These are phyloP conservation scores for Prinsepia uniflora DNA, from an alignment of 306 rosid genomes.

Conservation along the genomic window DNA sequence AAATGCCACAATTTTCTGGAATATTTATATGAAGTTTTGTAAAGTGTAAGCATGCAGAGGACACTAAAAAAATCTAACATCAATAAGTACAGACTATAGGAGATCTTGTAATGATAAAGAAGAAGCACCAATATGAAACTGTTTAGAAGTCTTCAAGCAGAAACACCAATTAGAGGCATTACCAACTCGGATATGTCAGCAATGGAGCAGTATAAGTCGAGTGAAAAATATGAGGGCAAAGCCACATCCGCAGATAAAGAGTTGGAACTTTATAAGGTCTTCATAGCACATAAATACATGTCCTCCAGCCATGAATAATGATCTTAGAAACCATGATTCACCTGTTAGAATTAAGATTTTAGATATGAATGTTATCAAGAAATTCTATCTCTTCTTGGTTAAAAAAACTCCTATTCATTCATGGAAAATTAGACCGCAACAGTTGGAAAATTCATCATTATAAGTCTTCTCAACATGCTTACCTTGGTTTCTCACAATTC, in stretches of 20 bases:
- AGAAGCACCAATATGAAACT: too few species aligned
- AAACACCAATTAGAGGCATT: too few species aligned
- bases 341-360: conserved; percentile 30
- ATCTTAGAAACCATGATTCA: conserved; percentile 68
- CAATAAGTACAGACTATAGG: too few species aligned
- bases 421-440: neutral
- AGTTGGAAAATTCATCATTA: neutral
- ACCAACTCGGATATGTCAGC: conserved; percentile 68
- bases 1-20: too few species aligned
- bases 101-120: too few species aligned
- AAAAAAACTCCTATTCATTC: neutral
- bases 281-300: conserved; percentile 69
- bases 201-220: conserved; percentile 66
- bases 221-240: conserved; percentile 54
- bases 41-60: too few species aligned
- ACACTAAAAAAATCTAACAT: too few species aligned
- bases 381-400: neutral
- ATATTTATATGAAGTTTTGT: too few species aligned
- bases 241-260: conserved; percentile 46
- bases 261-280: conserved; percentile 56
- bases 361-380: neutral
- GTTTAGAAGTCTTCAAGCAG: too few species aligned
- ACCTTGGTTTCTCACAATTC: neutral
- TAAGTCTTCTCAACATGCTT: neutral
- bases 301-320: conserved; percentile 62